Conservation (phyloP, 768 basidiomycete genomes). For the Exsudoporus frostii region DNA sequence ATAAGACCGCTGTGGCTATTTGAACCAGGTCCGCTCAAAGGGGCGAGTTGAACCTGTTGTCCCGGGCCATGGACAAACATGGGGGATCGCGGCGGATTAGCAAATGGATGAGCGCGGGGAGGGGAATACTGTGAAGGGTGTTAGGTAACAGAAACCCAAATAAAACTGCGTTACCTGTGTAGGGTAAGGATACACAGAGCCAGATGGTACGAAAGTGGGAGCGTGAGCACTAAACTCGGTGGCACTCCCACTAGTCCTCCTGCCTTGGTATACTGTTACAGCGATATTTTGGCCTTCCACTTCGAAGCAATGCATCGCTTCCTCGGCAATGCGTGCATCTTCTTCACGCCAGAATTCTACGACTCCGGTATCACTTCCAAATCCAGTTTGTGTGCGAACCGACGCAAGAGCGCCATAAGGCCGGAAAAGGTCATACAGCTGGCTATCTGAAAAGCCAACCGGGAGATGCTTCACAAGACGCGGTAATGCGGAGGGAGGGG, state of each 20-base stretch:
- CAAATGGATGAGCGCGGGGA: conserved; percentile 55
- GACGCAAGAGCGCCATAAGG: conserved; percentile 83
- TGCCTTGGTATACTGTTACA: conserved; percentile 72
- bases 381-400: conserved; percentile 67
- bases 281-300: conserved; percentile 83
- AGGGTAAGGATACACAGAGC: conserved; percentile 62
- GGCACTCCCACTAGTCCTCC: conserved; percentile 50
- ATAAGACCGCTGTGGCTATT: conserved; percentile 83
- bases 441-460: conserved; percentile 57
- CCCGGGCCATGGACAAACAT: conserved; percentile 83
- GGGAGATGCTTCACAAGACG: conserved; percentile 86
- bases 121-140: conserved; percentile 56
- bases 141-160: conserved; percentile 2
- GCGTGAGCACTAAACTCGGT: conserved; percentile 73
- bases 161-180: conserved; percentile 43
- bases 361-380: conserved; percentile 73
- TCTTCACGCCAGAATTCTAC: conserved; percentile 89
- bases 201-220: conserved; percentile 72
- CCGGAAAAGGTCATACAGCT: conserved; percentile 82
- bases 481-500: conserved; percentile 72
- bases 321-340: conserved; percentile 75
- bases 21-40: conserved; percentile 69
- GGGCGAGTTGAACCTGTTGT: conserved; percentile 85
- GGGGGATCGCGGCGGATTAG: conserved; percentile 34
- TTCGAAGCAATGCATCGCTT: conserved; percentile 80